Conservation (phyloP, 306 rosid species). For the Malus asiatica region DNA sequence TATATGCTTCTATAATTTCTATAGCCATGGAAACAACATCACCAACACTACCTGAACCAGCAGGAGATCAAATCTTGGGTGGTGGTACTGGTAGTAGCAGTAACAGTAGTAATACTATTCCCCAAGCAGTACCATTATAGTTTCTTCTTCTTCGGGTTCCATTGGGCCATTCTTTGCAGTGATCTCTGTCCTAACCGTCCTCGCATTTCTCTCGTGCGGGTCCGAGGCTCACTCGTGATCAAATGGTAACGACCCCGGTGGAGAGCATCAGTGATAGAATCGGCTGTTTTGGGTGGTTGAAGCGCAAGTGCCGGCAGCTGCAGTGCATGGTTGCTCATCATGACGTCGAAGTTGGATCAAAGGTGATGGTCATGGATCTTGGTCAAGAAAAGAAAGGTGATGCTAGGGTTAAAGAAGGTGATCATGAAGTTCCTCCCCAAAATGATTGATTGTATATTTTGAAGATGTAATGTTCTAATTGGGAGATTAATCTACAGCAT, state of each 20-base stretch:
- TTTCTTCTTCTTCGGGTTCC: constrained; percentile 36
- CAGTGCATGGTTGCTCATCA: not conserved
- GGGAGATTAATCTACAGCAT: not conserved
- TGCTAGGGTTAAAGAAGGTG: not conserved
- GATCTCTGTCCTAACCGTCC: constrained; percentile 40
- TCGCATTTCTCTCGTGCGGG: constrained; percentile 59
- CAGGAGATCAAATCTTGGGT: constrained; percentile 15
- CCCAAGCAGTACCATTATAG: constrained; percentile 7
- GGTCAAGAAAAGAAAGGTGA: not conserved
- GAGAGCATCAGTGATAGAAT: constrained; percentile 23
- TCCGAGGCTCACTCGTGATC: constrained; percentile 18
- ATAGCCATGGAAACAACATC: constrained; percentile 31
- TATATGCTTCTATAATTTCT: not conserved
- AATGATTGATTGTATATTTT: not conserved
- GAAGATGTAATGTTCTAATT: not conserved
- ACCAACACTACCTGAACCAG: constrained; percentile 24
- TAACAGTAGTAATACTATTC: not conserved
- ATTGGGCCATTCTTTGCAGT: constrained; percentile 67
- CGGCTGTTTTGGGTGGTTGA: constrained; percentile 42
- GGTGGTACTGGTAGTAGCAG: not conserved
- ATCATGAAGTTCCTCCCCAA: not conserved
- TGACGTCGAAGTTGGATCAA: constrained; percentile 32
- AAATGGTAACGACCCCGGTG: constrained; percentile 28
- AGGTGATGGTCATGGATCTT: constrained; percentile 14
- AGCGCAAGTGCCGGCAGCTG: constrained; percentile 18